Conservation (phyloP, 2,329 filamentous ascomycete genomes). For the Pyrenophora graminea region DNA sequence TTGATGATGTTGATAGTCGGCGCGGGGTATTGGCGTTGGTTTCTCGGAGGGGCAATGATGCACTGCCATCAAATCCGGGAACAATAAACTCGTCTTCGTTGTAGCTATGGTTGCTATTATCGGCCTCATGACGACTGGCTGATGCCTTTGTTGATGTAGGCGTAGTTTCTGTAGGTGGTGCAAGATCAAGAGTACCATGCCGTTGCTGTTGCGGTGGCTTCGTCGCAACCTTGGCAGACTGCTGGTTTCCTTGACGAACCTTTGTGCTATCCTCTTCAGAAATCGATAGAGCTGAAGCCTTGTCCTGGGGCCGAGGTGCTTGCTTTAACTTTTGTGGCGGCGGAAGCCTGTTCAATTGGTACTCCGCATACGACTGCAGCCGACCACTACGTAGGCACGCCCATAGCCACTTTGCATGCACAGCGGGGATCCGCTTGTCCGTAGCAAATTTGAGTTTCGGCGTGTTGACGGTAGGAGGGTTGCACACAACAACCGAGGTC, state of each 20-base stretch:
- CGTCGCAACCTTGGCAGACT: conserved; percentile 15
- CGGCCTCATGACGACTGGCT: conserved; percentile 15
- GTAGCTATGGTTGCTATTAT: conserved; percentile 7
- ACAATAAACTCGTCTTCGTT: conserved; percentile 19
- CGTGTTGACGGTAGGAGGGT: conserved; percentile 59
- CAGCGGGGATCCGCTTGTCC: conserved; percentile 78
- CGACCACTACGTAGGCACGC: conserved; percentile 66
- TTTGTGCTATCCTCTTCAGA: conserved; percentile 30
- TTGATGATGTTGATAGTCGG: conserved; percentile 37
- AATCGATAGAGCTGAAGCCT: conserved; percentile 25
- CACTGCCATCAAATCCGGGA: conserved; percentile 26
- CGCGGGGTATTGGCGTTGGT: conserved; percentile 38
- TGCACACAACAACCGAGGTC: conserved; percentile 79
- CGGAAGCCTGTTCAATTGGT: conserved; percentile 28
- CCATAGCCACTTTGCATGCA: conserved; percentile 83
- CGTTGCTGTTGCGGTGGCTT: conserved; percentile 23
- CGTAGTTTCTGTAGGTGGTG: conserved; percentile 24
- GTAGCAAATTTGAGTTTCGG: conserved; percentile 81
- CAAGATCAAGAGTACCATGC: conserved; percentile 32
- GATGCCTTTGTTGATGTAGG: conserved; percentile 27
- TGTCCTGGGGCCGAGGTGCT: conserved; percentile 18
- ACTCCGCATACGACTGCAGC: conserved; percentile 55
- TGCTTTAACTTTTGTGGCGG: conserved; percentile 19
- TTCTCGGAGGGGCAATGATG: conserved; percentile 35
- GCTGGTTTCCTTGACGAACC: conserved; percentile 26